Conservation (phyloP, 2,329 filamentous ascomycete species). For the Colletotrichum camelliae region DNA sequence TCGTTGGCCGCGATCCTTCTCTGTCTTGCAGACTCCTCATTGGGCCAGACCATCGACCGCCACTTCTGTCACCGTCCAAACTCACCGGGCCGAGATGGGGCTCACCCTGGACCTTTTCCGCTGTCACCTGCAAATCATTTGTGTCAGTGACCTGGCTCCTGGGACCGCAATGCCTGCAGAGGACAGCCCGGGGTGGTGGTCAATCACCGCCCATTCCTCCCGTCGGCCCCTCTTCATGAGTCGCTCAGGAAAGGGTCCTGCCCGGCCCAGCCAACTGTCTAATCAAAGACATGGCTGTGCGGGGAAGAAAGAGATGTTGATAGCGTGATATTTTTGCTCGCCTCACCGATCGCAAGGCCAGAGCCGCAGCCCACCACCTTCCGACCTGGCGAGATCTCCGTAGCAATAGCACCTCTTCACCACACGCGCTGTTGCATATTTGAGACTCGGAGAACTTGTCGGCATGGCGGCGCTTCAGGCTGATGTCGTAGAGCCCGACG, state of each 20-base stretch:
- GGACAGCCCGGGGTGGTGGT: background rate
- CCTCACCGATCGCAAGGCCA: background rate
- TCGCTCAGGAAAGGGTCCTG: background rate
- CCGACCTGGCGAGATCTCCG: background rate
- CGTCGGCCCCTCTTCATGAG: background rate
- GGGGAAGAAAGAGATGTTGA: background rate
- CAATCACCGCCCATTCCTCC: background rate
- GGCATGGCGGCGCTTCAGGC: background rate
- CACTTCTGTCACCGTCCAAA: background rate
- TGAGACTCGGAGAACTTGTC: background rate
- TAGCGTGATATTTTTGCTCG: background rate
- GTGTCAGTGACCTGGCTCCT: background rate
- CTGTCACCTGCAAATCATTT: background rate
- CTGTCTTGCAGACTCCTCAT: background rate
- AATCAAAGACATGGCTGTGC: background rate
- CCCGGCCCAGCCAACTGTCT: background rate
- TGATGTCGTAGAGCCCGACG: constrained; percentile 15
- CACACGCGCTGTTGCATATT: no score
- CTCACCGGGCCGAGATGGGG: background rate
- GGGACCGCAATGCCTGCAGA: background rate
- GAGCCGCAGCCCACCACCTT: background rate
- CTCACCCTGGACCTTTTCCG: background rate
- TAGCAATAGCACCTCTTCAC: background rate
- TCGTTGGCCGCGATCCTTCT: background rate
- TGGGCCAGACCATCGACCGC: background rate